Percentiles rank a stretch among this genome's conserved stretches.
Conservation (phyloP, 345 rosid species). For the Linum usitatissimum region DNA sequence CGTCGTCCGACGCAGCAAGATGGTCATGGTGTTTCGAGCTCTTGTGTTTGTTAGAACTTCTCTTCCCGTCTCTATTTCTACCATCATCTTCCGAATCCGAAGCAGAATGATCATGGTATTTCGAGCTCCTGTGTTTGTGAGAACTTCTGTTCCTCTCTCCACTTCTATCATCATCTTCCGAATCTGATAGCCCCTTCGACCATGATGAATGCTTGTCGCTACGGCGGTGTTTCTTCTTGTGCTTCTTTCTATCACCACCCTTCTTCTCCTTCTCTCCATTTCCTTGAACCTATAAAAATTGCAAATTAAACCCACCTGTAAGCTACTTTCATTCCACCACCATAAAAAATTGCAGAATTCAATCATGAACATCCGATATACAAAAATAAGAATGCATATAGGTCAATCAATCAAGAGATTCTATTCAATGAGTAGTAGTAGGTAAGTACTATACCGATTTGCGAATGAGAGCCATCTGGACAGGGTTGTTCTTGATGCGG, state of each 20-base stretch:
- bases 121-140: slow-evolving; percentile 16
- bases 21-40: slow-evolving; percentile 20
- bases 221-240: slow-evolving; percentile 28
- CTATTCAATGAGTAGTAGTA: neutral
- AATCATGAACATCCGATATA: neutral
- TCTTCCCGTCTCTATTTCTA: slow-evolving; percentile 23
- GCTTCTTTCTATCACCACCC: slow-evolving; percentile 18
- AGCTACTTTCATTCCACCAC: too few species aligned
- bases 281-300: slow-evolving; percentile 34
- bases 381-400: neutral
- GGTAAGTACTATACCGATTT: slow-evolving; percentile 50
- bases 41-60: slow-evolving; percentile 18
- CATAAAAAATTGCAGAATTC: too few species aligned
- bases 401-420: neutral
- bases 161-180: slow-evolving; percentile 24
- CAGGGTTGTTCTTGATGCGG: slow-evolving; percentile 87
- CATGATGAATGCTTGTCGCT: slow-evolving; percentile 30
- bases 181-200: slow-evolving; percentile 21
- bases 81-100: slow-evolving; percentile 24
- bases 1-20: slow-evolving; percentile 28
- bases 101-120: slow-evolving; percentile 16
- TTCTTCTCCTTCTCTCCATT: slow-evolving; percentile 38
- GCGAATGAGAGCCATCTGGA: slow-evolving; percentile 74
- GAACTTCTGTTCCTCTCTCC: slow-evolving; percentile 24
- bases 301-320: neutral